Percentiles rank a stretch among this genome's conserved stretches.
These are phyloP conservation scores for Cystofilobasidium bisporidii DNA, from an alignment of 768 basidiomycete genomes.

Conservation along the genomic window DNA sequence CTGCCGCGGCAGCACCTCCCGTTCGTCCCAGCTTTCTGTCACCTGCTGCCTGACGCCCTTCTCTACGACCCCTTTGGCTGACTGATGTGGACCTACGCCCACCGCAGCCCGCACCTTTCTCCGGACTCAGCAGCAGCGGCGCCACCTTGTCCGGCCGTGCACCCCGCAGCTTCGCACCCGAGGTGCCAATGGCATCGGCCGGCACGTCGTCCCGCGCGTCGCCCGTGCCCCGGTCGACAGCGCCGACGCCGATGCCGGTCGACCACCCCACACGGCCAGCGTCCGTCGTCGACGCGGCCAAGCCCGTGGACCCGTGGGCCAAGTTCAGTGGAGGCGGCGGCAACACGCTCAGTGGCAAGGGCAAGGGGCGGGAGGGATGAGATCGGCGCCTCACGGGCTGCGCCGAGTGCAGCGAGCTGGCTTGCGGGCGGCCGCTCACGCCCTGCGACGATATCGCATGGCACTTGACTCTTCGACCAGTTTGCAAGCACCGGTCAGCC, in stretches of 20 bases:
- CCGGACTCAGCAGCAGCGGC: conserved; percentile 14
- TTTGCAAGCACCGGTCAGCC: too few species aligned
- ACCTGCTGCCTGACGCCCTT: too few species aligned
- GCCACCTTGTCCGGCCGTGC: conserved; percentile 26
- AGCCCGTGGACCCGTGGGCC: conserved; percentile 41
- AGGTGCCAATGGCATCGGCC: conserved; percentile 16
- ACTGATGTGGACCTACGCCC: conserved; percentile 34
- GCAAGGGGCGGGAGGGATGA: not conserved
- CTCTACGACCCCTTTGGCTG: conserved; percentile 38
- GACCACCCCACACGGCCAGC: conserved; percentile 15
- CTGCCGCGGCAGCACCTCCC: conserved; percentile 31
- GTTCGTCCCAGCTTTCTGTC: conserved; percentile 20
- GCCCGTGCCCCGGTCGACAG: conserved; percentile 4
- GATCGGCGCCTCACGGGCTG: too few species aligned
- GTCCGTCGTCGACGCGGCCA: conserved; percentile 33
- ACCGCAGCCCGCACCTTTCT: conserved; percentile 15
- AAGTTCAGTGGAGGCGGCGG: conserved; percentile 40
- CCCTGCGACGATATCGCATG: too few species aligned
- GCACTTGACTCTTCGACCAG: too few species aligned
- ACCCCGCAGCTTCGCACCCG: conserved; percentile 8
- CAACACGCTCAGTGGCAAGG: conserved; percentile 24
- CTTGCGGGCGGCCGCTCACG: too few species aligned
- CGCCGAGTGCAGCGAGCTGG: too few species aligned
- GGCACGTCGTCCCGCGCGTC: conserved; percentile 33
- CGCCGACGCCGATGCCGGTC: conserved; percentile 8